Conservation (phyloP, 805 yeast genomes). For the Gaillardinia entomophila region DNA sequence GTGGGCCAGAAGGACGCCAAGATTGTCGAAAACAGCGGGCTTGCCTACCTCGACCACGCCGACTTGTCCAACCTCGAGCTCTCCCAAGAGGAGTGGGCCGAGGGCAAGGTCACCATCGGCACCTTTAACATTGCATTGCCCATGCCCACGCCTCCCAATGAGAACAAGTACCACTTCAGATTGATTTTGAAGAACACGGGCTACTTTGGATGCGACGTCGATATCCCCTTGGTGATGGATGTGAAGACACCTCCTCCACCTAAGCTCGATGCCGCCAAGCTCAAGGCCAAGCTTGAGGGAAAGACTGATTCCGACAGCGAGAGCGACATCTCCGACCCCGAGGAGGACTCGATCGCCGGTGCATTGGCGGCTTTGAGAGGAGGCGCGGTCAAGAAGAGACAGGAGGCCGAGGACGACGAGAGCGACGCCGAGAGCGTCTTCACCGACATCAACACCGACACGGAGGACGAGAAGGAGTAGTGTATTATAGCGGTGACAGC, state of each 20-base stretch:
- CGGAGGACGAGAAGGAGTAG: constrained; percentile 31
- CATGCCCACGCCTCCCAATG: constrained; percentile 70
- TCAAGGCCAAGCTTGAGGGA: constrained; percentile 20
- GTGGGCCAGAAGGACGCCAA: constrained; percentile 74
- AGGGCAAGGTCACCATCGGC: constrained; percentile 49
- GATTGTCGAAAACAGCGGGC: constrained; percentile 57
- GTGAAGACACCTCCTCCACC: constrained; percentile 52
- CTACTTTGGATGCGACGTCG: constrained; percentile 79
- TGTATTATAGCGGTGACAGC: neutral
- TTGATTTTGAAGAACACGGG: constrained; percentile 64
- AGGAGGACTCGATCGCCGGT: constrained; percentile 71
- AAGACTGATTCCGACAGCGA: constrained; percentile 41
- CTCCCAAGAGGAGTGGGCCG: constrained; percentile 46
- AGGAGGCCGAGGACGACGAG: constrained; percentile 21
- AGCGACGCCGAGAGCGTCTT: constrained; percentile 34
- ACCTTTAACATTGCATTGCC: constrained; percentile 72
- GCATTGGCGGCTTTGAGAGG: constrained; percentile 69
- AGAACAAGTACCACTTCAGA: constrained; percentile 65
- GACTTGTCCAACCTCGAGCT: constrained; percentile 53
- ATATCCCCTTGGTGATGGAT: constrained; percentile 62
- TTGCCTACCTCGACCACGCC: constrained; percentile 44
- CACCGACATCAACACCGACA: constrained; percentile 42
- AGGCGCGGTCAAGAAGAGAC: constrained; percentile 41
- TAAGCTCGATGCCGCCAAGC: constrained; percentile 3
- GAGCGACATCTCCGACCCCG: constrained; percentile 59